Evolutionary conservation across 2,329 filamentous ascomycete genomes (phyloP), one percentile per base, ranked within the genome.

Genomic region (Hysterium pulicare): DNA sequence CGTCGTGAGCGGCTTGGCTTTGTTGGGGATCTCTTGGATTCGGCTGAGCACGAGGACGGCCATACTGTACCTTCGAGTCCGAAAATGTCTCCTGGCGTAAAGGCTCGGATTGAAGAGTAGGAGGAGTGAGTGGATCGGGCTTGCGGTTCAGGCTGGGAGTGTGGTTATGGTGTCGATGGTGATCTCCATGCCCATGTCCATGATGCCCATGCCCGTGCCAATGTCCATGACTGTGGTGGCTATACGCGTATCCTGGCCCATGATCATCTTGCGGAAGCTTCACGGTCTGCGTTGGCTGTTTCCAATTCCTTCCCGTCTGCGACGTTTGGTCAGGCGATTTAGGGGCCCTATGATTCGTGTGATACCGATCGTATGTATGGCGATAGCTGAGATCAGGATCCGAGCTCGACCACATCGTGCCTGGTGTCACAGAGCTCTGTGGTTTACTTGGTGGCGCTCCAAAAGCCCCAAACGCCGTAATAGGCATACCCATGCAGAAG

Each of bases 1-100:
- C 57, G 61, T 20, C 51, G 71, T 38, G 64, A 71, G 23, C 54
- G 49, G 17, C 45, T 73, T 51, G 70, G 69, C 0, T 73, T 63
- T 62, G 64, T 66, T 13, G 64, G 39, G 3, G 61, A 65, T 46
- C n/a, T n/a, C n/a, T 41, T 54, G 38, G 20, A 55, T 62, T 61
- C 16, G 51, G 66, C 40, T n/a, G 16, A 38, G 20, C 24, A 28
- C 7, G 24, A 28, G n/a, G n/a, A n/a, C n/a, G n/a, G n/a, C n/a
- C n/a, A n/a, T n/a, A n/a, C n/a, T n/a, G n/a, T n/a, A n/a, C n/a
- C n/a, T n/a, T n/a, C n/a, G n/a, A n/a, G n/a, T n/a, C n/a, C n/a
- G n/a, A n/a, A n/a, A n/a, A n/a, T n/a, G n/a, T n/a, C n/a, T n/a
- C n/a, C n/a, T n/a, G n/a, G n/a, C 13, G 24, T 13, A 28, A 13